phyloP scores from a whole-genome alignment of 2,329 filamentous ascomycete genomes.

The Leptoxyphium fumago region DNA sequence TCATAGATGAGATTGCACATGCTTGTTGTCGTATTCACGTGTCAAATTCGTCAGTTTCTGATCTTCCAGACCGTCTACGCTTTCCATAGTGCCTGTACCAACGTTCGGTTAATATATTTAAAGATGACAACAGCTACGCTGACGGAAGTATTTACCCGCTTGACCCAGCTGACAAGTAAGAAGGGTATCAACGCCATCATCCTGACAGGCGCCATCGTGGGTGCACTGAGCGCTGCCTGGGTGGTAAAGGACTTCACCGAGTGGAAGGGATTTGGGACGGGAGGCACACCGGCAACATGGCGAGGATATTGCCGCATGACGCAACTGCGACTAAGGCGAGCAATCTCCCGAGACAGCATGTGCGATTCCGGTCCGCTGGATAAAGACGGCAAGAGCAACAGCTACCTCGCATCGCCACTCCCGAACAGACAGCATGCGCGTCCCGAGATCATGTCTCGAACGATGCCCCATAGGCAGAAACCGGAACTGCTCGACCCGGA shows the following conservation, averaged over 20 bases:
- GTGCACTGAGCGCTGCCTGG: constrained; percentile 3
- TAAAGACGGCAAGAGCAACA: background rate
- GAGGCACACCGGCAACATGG: constrained; percentile 5
- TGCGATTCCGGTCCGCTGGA: constrained; percentile 4
- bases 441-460: constrained; percentile 4
- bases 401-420: background rate
- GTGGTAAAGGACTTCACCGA: constrained; percentile 5
- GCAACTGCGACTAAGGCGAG: constrained; percentile 5
- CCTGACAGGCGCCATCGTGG: background rate
- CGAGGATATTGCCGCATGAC: constrained; percentile 7
- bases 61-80: too few relatives aligned
- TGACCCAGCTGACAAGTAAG: background rate
- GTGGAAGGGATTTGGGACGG: constrained; percentile 7
- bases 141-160: too few relatives aligned
- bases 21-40: too few relatives aligned
- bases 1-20: too few relatives aligned
- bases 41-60: too few relatives aligned
- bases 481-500: constrained; percentile 3
- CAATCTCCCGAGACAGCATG: constrained; percentile 4
- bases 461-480: constrained; percentile 7
- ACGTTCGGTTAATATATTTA: too few relatives aligned
- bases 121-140: too few relatives aligned
- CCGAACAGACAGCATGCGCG: constrained; percentile 2
- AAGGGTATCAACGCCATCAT: background rate
- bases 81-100: too few relatives aligned